phyloP scores from a whole-genome alignment of 2,329 filamentous ascomycete species.

The Rhynchosporium graminicola region DNA sequence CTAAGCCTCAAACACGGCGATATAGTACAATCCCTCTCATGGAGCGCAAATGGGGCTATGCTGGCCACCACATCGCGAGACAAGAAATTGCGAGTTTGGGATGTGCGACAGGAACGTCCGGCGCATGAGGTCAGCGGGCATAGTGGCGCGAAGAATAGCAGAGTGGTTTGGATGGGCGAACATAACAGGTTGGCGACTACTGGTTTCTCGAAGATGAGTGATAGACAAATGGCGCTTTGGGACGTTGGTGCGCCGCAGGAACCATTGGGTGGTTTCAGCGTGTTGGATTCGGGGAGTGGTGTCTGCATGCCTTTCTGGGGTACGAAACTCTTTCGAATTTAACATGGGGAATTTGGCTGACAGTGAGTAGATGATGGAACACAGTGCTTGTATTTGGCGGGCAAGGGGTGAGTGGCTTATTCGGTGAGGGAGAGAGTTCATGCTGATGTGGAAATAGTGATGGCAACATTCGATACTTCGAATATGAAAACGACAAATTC shows the following conservation, averaged over 20 bases:
- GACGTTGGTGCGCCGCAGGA: conserved; percentile 78
- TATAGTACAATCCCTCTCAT: conserved; percentile 92
- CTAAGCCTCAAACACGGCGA: conserved; percentile 83
- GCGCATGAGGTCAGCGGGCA: conserved; percentile 85
- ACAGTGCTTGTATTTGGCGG: conserved; percentile 92
- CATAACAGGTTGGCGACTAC: conserved; percentile 95
- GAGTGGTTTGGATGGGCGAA: conserved; percentile 95
- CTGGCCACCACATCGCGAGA: conserved; percentile 93
- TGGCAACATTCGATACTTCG: conserved; percentile 98
- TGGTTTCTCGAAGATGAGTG: conserved; percentile 97
- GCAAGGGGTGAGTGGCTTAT: conserved; percentile 75
- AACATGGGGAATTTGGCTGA: conserved; percentile 32
- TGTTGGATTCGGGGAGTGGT: conserved; percentile 92
- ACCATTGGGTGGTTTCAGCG: conserved; percentile 86
- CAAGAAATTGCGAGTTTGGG: conserved; percentile 98
- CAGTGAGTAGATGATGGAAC: conserved; percentile 72
- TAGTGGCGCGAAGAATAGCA: conserved; percentile 93
- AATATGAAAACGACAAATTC: conserved; percentile 98
- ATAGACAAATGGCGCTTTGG: conserved; percentile 94
- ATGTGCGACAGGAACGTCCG: conserved; percentile 88
- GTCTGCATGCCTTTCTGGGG: conserved; percentile 99
- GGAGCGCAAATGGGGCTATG: conserved; percentile 86
- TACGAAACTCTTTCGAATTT: conserved; percentile 40
- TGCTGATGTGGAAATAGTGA: conserved; percentile 58
- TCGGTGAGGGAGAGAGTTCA: neutral